These are phyloP conservation scores for Sugiyamaella boreocaroliniensis DNA, from an alignment of 805 yeast genomes.

Conservation along the genomic window DNA sequence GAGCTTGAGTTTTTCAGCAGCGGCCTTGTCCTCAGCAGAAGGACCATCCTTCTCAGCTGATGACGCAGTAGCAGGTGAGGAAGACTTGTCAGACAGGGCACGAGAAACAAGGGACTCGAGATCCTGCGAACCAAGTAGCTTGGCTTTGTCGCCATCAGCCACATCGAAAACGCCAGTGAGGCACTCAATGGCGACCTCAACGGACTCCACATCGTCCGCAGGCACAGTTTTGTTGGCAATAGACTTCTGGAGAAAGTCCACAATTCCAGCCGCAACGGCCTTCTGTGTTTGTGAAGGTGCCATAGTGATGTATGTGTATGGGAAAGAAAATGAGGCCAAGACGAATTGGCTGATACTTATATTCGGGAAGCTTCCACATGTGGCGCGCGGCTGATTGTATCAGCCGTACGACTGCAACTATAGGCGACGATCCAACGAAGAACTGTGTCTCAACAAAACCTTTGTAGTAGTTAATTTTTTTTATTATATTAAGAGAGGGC, in stretches of 20 bases:
- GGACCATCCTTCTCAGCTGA: slow-evolving; percentile 5
- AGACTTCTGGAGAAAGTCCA: slow-evolving; percentile 58
- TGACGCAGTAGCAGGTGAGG: slow-evolving; percentile 4
- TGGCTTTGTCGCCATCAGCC: slow-evolving; percentile 36
- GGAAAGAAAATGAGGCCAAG: background rate
- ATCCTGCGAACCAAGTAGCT: slow-evolving; percentile 33
- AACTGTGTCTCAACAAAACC: too few species aligned
- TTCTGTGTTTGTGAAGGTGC: slow-evolving; percentile 16
- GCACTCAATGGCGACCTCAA: slow-evolving; percentile 92
- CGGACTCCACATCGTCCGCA: slow-evolving; percentile 77
- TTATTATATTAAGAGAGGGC: too few species aligned
- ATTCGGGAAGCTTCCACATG: background rate
- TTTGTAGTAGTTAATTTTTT: too few species aligned
- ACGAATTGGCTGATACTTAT: background rate
- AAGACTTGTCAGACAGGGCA: slow-evolving; percentile 10
- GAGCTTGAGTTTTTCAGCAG: slow-evolving; percentile 78
- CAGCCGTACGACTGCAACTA: too few species aligned
- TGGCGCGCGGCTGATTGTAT: background rate
- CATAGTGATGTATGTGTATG: background rate
- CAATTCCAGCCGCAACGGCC: slow-evolving; percentile 57
- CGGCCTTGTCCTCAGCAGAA: slow-evolving; percentile 45
- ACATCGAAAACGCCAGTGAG: slow-evolving; percentile 80
- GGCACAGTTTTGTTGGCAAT: slow-evolving; percentile 56
- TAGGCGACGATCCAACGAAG: too few species aligned
- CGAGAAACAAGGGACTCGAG: slow-evolving; percentile 44